Evolutionary conservation across 139 green algal species (phyloP).

Genomic region (Chlorella vulgaris): DNA sequence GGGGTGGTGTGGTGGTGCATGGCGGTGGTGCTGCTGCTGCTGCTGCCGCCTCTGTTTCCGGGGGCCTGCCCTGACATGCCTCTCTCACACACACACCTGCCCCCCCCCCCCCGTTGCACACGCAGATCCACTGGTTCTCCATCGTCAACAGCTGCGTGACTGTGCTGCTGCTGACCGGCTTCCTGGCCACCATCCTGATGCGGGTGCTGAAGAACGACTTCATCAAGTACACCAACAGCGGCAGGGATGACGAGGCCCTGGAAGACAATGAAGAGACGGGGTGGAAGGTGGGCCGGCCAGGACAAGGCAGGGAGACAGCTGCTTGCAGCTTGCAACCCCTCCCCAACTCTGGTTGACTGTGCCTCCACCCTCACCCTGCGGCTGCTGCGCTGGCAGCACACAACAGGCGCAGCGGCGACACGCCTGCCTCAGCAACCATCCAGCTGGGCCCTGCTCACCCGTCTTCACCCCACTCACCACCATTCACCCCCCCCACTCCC

Average conservation of each 20-base stretch:
- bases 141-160: conserved; percentile 98
- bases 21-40: too few relatives aligned
- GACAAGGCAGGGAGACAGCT: too few relatives aligned
- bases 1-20: not conserved
- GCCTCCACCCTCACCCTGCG: not conserved
- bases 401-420: too few relatives aligned
- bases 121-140: conserved; percentile 97
- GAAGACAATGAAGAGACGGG: conserved; percentile 58
- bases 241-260: conserved; percentile 55
- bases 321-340: too few relatives aligned
- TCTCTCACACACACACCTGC: not conserved
- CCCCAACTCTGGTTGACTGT: too few relatives aligned
- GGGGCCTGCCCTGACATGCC: not conserved
- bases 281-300: conserved; percentile 3
- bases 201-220: conserved; percentile 95
- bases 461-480: not conserved
- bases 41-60: too few relatives aligned
- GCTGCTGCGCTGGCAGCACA: too few relatives aligned
- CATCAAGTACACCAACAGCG: conserved; percentile 78
- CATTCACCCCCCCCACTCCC: not conserved
- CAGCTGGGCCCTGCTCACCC: not conserved
- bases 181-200: conserved; percentile 96
- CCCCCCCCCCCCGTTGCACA: not conserved
- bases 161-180: conserved; percentile 93
- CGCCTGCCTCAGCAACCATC: too few relatives aligned